Evolutionary conservation across 1,139 yeast species (phyloP), one percentile per base, ranked within the genome.

Genomic region (Suhomyces yuchorum): DNA sequence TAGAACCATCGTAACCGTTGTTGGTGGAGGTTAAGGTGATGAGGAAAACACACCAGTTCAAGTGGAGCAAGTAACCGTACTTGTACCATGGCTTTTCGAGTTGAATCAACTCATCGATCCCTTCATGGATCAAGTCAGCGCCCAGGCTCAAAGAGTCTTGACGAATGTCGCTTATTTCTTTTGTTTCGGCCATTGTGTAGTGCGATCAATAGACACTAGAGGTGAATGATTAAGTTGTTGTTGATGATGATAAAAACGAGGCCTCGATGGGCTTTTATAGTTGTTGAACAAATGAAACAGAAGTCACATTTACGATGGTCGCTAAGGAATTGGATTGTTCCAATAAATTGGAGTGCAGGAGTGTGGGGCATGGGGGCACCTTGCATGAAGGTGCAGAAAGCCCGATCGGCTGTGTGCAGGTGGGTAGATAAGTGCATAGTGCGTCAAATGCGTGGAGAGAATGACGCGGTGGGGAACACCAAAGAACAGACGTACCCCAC

Each of bases 11-110:
- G 40, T 59, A 60, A 2, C 63, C 64, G 39, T 53, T 55, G 41
- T 56, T 59, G 44, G 64, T 60, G 20, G 62, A 55, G n/a, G 64
- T 55, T 45, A 60, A 50, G 8, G 64, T 57, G 34, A 51, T 46
- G 33, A 59, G 44, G 35, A 58, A 59, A 12, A 59, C 48, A 32
- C 49, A 49, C 41, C 47, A 51, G 47, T 55, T 53, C 37, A 55
- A 47, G 38, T 40, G 41, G 14, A 49, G 8, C 8, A 55, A 43
- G 37, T 51, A 41, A n/a, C 35, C 23, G 35, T 51, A 51, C 12
- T 44, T 52, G 50, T 50, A 54, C 58, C 58, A 55, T 5, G 50
- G 46, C 33, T 50, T 44, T 1, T 54, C 56, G 26, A 53, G 47
- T 32, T 48, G n/a, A 12, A 44, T 42, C 28, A 47, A 37, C 22